phyloP scores from a whole-genome alignment of 1,284 basidiomycete species.

The Termitomyces sp. region DNA sequence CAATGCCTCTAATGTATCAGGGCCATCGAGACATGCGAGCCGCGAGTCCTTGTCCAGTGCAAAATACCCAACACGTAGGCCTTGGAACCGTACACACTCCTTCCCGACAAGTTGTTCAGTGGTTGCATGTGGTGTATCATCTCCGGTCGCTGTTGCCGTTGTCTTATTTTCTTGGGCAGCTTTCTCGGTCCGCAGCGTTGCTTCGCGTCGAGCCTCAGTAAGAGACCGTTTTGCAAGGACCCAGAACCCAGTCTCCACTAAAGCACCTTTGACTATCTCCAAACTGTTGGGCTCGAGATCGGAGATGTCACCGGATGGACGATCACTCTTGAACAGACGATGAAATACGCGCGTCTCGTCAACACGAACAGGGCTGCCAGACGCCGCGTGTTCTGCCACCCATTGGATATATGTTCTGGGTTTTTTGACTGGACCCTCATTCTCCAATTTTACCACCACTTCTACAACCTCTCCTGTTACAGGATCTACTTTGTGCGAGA shows the following conservation, averaged over 20 bases:
- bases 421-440: slow-evolving; percentile 65
- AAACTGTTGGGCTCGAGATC: slow-evolving; percentile 81
- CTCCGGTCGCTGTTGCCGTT: slow-evolving; percentile 31
- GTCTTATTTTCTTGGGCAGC: slow-evolving; percentile 45
- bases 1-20: slow-evolving; percentile 36
- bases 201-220: slow-evolving; percentile 62
- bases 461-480: slow-evolving; percentile 71
- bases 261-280: slow-evolving; percentile 73
- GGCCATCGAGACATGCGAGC: slow-evolving; percentile 58
- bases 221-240: slow-evolving; percentile 70
- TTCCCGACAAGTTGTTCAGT: slow-evolving; percentile 84
- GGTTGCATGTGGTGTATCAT: slow-evolving; percentile 62
- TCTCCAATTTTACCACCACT: slow-evolving; percentile 77
- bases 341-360: slow-evolving; percentile 93
- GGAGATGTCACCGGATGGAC: slow-evolving; percentile 79
- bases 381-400: slow-evolving; percentile 84
- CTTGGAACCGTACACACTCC: slow-evolving; percentile 96
- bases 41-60: slow-evolving; percentile 84
- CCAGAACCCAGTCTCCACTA: slow-evolving; percentile 92
- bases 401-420: slow-evolving; percentile 98
- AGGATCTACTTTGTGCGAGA: slow-evolving; percentile 77
- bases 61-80: slow-evolving; percentile 94
- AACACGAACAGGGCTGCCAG: slow-evolving; percentile 77
- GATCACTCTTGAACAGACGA: slow-evolving; percentile 91
- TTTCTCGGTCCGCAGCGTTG: slow-evolving; percentile 61